Conservation (phyloP, 2,329 filamentous ascomycete genomes). For the Verticillium isaacii region DNA sequence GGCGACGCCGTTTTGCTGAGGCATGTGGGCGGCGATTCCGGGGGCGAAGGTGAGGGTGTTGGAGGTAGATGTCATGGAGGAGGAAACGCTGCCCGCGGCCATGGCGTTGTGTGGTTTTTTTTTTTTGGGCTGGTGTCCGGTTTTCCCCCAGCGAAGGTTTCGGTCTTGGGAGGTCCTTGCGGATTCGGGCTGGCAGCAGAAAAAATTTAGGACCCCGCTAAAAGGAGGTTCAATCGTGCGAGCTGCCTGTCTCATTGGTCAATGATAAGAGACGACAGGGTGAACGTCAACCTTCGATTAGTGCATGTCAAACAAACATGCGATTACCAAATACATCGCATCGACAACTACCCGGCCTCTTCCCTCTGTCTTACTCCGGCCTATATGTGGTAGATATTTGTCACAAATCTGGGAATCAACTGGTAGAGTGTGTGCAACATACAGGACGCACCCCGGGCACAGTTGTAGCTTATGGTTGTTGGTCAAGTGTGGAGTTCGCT, state of each 20-base stretch:
- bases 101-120: conserved; percentile 3
- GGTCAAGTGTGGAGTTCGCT: no score
- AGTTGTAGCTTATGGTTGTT: no score
- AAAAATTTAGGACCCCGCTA: neutral
- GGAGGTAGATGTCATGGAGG: conserved; percentile 59
- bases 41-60: conserved; percentile 55
- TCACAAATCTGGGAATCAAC: no score
- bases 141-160: neutral
- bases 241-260: neutral
- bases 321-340: neutral
- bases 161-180: neutral
- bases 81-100: conserved; percentile 43
- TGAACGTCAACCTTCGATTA: no score
- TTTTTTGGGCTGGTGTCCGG: neutral
- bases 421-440: no score
- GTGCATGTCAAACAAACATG: neutral
- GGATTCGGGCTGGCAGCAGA: neutral
- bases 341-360: neutral
- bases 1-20: conserved; percentile 22
- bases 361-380: no score
- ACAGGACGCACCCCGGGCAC: no score
- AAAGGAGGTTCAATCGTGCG: neutral
- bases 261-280: neutral
- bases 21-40: conserved; percentile 28
- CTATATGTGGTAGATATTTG: no score